Conservation (phyloP, 805 yeast species). For the Starmerella riodocensis region DNA sequence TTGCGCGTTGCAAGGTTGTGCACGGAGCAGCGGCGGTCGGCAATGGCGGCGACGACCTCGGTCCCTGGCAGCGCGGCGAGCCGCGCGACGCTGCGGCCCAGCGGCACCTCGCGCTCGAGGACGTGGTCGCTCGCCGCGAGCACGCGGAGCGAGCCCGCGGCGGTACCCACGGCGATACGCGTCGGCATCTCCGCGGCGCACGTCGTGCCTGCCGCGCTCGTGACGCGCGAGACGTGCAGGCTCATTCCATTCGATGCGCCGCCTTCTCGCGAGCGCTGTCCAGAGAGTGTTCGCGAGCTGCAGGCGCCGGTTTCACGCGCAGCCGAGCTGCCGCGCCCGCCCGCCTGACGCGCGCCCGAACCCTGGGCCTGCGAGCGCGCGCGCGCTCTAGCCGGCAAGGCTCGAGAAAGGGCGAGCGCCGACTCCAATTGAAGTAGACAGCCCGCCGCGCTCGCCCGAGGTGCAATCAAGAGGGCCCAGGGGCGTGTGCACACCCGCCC, state of each 20-base stretch:
- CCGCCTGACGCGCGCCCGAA: too few species aligned
- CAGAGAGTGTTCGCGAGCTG: too few species aligned
- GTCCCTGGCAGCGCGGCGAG: slow-evolving; percentile 9
- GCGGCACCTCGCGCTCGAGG: slow-evolving; percentile 13
- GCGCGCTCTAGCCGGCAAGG: too few species aligned
- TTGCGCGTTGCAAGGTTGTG: slow-evolving; percentile 15
- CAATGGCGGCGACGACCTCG: slow-evolving; percentile 11
- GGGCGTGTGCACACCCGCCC: too few species aligned
- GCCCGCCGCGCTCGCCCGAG: too few species aligned
- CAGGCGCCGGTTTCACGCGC: too few species aligned
- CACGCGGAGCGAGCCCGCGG: slow-evolving; percentile 9
- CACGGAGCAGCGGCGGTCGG: slow-evolving; percentile 10
- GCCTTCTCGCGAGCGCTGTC: too few species aligned
- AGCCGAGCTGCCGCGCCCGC: too few species aligned
- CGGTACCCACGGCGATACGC: slow-evolving; percentile 6
- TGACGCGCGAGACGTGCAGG: slow-evolving; percentile 6
- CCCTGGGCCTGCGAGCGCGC: too few species aligned
- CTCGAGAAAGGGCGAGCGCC: too few species aligned
- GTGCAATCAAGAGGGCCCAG: too few species aligned
- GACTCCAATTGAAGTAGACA: too few species aligned
- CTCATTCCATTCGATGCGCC: slow-evolving; percentile 8
- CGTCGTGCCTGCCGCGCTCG: background rate
- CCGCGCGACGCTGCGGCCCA: slow-evolving; percentile 1
- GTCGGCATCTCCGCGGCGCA: slow-evolving; percentile 1
- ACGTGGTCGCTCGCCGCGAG: slow-evolving; percentile 10